Percentiles rank a stretch among this genome's conserved stretches.
These are phyloP conservation scores for Ophiostoma fasciatum DNA, from an alignment of 2,329 filamentous ascomycete species.

Conservation along the genomic window DNA sequence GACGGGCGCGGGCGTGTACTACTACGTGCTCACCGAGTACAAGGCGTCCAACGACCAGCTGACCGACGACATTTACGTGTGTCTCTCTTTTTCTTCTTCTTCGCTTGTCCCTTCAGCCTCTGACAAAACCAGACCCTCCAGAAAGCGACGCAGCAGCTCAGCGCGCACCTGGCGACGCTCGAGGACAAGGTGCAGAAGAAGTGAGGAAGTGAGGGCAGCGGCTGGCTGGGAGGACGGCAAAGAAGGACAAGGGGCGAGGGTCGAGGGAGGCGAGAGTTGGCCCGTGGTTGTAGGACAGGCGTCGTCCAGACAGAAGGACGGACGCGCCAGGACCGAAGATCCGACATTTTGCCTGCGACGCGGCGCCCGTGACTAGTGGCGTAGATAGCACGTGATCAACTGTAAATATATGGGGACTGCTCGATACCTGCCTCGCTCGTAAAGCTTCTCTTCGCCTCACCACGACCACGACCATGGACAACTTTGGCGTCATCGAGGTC, in stretches of 20 bases:
- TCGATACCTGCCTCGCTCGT: too few relatives aligned
- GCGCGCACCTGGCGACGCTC: constrained; percentile 65
- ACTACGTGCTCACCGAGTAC: constrained; percentile 88
- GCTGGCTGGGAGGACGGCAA: too few relatives aligned
- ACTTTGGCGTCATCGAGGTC: constrained; percentile 70
- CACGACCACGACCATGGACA: constrained; percentile 31
- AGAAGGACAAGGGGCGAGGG: too few relatives aligned
- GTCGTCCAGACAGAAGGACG: too few relatives aligned
- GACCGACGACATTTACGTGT: constrained; percentile 89
- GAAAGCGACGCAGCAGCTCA: constrained; percentile 72
- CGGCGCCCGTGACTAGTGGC: too few relatives aligned
- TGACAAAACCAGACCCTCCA: constrained; percentile 56
- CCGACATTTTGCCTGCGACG: too few relatives aligned
- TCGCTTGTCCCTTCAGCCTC: neutral
- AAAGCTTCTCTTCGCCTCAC: neutral
- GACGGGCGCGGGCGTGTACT: constrained; percentile 71
- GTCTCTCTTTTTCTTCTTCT: neutral
- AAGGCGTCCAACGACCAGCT: constrained; percentile 84
- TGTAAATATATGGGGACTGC: too few relatives aligned
- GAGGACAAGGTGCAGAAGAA: constrained; percentile 64
- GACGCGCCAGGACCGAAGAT: too few relatives aligned
- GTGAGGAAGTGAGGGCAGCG: too few relatives aligned
- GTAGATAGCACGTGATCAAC: too few relatives aligned
- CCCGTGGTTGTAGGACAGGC: too few relatives aligned
- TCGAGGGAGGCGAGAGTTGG: too few relatives aligned